A percentile compares a stretch with the other conserved stretches of the same genome.
These are phyloP conservation scores for Calonectria multiphialidica DNA, from an alignment of 2,329 filamentous ascomycete species.

Conservation along the genomic window DNA sequence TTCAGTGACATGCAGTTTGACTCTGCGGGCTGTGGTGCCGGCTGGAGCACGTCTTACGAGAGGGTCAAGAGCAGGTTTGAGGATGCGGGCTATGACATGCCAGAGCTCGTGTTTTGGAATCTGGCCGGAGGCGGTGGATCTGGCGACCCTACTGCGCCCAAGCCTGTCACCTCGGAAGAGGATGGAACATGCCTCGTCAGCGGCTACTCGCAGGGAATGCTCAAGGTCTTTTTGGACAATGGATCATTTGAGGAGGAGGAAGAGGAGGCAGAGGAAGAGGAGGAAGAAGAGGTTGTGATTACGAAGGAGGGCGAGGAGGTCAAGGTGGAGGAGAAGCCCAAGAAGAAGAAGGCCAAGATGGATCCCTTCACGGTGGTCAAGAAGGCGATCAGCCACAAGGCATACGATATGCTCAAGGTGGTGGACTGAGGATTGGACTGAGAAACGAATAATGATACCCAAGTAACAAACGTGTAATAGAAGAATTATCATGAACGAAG, in stretches of 20 bases:
- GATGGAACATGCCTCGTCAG: constrained; percentile 62
- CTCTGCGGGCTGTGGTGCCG: constrained; percentile 33
- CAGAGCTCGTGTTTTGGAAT: constrained; percentile 72
- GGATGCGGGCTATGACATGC: constrained; percentile 67
- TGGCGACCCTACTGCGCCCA: constrained; percentile 53
- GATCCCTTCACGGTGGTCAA: constrained; percentile 59
- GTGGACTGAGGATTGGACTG: constrained; percentile 57
- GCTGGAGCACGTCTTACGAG: constrained; percentile 62
- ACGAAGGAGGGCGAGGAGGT: constrained; percentile 25
- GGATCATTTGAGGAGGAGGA: constrained; percentile 59
- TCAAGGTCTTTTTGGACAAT: constrained; percentile 68
- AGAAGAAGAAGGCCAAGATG: constrained; percentile 54
- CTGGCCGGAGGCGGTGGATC: constrained; percentile 57
- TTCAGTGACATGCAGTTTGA: constrained; percentile 74
- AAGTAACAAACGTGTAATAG: constrained; percentile 10
- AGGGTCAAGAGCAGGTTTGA: constrained; percentile 59
- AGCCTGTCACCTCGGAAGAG: constrained; percentile 61
- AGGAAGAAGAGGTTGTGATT: constrained; percentile 36
- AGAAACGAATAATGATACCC: constrained; percentile 38
- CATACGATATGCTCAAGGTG: constrained; percentile 67
- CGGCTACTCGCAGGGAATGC: constrained; percentile 68
- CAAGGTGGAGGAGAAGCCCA: constrained; percentile 28
- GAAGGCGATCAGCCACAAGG: constrained; percentile 65
- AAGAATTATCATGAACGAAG: neutral
- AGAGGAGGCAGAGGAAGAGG: constrained; percentile 50